Base-by-base conservation (phyloP, 2,329 filamentous ascomycete species). In the Davidsoniella neocaledoniae region DNA sequence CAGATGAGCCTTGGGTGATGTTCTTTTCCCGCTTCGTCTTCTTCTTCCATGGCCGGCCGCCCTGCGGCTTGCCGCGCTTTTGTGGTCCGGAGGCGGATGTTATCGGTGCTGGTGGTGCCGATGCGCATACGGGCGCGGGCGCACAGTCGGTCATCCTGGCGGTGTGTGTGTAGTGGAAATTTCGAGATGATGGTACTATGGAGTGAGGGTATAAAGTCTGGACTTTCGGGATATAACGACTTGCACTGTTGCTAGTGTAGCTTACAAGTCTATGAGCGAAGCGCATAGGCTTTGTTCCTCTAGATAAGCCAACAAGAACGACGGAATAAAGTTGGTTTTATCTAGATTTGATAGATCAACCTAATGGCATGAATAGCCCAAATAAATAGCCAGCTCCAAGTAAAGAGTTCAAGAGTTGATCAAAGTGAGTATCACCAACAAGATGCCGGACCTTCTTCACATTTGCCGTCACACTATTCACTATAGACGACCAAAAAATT, bases 1-100 rank as follows among this genome's bases (percentile, higher is more conserved):
- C 81, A 17, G 69, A 68, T 0, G 77, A 76, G 7, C 77, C 79
- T 54, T 74, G 74, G 40, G 73, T 74, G 54, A 73, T 79, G 56
- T 74, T 73, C 54, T 71, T 70, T 58, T 76, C 72, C 50, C 71
- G 70, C 68, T 75, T 77, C 38, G 68, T 69, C 62, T 74, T 75
- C 48, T 53, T 53, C 42, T 53, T 53, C 52, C 52, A 53, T 17
- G 52, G 45, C 19, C 52, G 52, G 33, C 52, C 52, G 45, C 52
- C 41, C 16, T 53, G 51, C 12, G 48, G 39, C 25, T 50, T 53
- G 39, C 39, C 48, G 29, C 51, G 51, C 36, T 53, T 53, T 29
- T 53, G 51, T 8, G 33, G 40, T 14, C 43, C 48, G 25, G 23
- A 42, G 41, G 39, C 36, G 29, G 50, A 36, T 36, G 41, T 40